Percentiles rank a stretch among this genome's conserved stretches.
Conservation (phyloP, 2,329 filamentous ascomycete species). For the Tolypocladium capitatum region DNA sequence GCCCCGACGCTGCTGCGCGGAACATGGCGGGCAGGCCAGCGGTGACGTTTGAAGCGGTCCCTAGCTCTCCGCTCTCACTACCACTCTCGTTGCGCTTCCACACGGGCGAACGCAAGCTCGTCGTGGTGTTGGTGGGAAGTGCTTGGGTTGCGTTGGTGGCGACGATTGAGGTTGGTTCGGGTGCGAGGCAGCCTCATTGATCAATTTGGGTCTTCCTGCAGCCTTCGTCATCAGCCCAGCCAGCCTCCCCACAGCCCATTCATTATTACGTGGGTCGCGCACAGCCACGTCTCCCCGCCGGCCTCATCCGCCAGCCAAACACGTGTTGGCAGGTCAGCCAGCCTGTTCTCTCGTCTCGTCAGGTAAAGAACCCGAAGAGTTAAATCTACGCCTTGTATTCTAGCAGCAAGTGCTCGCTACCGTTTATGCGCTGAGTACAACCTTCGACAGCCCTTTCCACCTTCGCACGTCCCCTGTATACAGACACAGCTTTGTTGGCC, state of each 20-base stretch:
- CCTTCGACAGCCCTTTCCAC: background rate
- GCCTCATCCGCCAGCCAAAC: background rate
- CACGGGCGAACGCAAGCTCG: background rate
- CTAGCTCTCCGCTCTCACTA: background rate
- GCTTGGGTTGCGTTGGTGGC: background rate
- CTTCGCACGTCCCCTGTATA: background rate
- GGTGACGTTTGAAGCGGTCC: constrained; percentile 6
- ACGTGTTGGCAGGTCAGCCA: too few species aligned
- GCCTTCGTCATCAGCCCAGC: background rate
- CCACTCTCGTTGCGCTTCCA: background rate
- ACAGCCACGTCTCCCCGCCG: background rate
- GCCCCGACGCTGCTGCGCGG: constrained; percentile 41
- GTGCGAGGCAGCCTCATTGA: background rate
- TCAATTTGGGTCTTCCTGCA: background rate
- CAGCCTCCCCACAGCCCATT: background rate
- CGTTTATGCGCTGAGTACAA: background rate
- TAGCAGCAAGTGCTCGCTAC: background rate
- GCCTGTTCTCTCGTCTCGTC: background rate
- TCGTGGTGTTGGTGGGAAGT: background rate
- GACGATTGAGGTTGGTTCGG: background rate
- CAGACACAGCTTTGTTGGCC: background rate
- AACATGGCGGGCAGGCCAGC: constrained; percentile 34
- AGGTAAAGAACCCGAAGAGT: too few species aligned
- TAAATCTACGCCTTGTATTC: background rate
- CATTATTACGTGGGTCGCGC: background rate